Evolutionary conservation across 257 asterid genomes (phyloP), one percentile per base, ranked within the genome.

Genomic region (Fraxinus anomala): DNA sequence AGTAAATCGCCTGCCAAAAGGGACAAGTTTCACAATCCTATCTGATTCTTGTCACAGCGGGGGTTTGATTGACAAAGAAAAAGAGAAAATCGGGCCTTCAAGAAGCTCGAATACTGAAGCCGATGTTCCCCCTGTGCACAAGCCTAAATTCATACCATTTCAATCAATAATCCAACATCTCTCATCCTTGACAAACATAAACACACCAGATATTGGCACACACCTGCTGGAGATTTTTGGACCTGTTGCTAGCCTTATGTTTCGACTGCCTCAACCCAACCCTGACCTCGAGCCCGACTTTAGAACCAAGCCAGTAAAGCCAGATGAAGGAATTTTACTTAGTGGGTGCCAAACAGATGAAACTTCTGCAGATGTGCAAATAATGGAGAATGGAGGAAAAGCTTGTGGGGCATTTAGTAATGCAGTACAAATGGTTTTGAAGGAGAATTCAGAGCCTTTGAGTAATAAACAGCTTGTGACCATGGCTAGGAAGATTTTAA

Each of bases 21-120:
- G 95, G 36, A 95, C 92, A 40, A 87, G 88, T 13, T 92, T 94
- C 90, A 92, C 96, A 21, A 87, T 94, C 78, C 85, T 94, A 73
- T 94, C 97, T 0, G 98, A 94, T 77, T 94, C 97, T 44, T 94
- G 98, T 80, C 97, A 92, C 78, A 92, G 97, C 3, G 97, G 98
- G 76, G n/a, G 98, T 1, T 94, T 94, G 6, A 94, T 94, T 7
- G 97, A 94, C 92, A 91, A 94, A 82, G 97, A 94, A 76, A 91
- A 89, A 7, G 96, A 94, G 84, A 97, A 94, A 78, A 89, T 92
- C 12, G 95, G 98, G 73, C 96, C 96, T 14, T 83, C 83, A 28
- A 72, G 47, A 2, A 51, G 16, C 34, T 70, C 79, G 10, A 69
- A 68, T 1, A 7, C 19, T 6, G 47, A 51, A 70, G 68, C 36